A percentile compares a stretch with the other conserved stretches of the same genome.
Evolutionary conservation across 2,329 filamentous ascomycete species (phyloP).

Genomic region (Fusarium sp.): DNA sequence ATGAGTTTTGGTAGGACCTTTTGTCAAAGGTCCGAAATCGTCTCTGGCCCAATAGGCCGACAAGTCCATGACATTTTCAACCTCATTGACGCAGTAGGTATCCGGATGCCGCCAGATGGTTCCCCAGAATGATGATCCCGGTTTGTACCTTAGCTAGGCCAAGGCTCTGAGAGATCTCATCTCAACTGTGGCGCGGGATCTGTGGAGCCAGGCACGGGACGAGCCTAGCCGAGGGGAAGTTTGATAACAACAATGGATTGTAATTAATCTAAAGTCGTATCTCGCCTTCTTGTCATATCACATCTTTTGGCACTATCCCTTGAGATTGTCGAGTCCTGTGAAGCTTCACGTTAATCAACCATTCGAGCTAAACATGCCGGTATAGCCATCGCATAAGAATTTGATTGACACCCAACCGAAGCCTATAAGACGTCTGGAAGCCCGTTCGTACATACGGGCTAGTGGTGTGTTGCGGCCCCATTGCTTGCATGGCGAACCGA

Average conservation of each 20-base stretch:
- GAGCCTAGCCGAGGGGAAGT: slow-evolving; percentile 34
- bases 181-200: slow-evolving; percentile 32
- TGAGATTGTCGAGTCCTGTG: background rate
- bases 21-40: slow-evolving; percentile 9
- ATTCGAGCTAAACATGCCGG: slow-evolving; percentile 20
- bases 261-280: background rate
- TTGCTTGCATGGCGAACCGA: slow-evolving; percentile 44
- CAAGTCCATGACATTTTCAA: background rate
- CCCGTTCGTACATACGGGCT: slow-evolving; percentile 24
- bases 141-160: slow-evolving; percentile 1
- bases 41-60: slow-evolving; percentile 27
- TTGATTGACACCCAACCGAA: slow-evolving; percentile 20
- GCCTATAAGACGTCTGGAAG: slow-evolving; percentile 20
- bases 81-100: slow-evolving; percentile 9
- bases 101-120: slow-evolving; percentile 1
- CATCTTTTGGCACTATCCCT: background rate
- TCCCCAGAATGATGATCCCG: slow-evolving; percentile 16
- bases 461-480: slow-evolving; percentile 34
- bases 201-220: slow-evolving; percentile 40
- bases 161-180: slow-evolving; percentile 34
- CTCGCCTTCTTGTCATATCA: background rate
- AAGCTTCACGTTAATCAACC: background rate
- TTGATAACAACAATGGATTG: background rate
- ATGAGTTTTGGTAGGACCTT: slow-evolving; percentile 11
- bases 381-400: slow-evolving; percentile 4